phyloP scores from a whole-genome alignment of 208 protist genomes.

The Acanthamoeba sp. region DNA sequence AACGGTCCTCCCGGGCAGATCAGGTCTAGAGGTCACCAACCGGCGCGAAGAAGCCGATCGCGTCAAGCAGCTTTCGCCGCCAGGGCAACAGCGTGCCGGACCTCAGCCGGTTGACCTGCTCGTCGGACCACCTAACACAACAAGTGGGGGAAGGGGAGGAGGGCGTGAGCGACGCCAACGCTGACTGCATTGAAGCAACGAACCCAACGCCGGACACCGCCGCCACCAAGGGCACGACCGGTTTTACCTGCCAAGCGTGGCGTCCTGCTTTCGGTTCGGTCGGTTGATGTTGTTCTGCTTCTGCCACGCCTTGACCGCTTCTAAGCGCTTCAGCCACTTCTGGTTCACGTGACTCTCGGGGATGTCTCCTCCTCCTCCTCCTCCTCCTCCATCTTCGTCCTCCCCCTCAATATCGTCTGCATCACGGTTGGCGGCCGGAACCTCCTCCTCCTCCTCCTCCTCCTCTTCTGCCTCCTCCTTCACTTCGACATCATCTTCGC shows the following conservation, averaged over 20 bases:
- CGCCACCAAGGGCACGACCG: neutral
- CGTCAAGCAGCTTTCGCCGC: slow-evolving; percentile 9
- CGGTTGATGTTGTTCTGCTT: neutral
- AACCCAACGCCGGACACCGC: no score
- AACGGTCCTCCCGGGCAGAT: no score
- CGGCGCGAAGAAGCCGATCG: neutral
- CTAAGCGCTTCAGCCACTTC: neutral
- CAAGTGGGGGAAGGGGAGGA: no score
- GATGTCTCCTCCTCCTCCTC: neutral
- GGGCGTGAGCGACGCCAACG: no score
- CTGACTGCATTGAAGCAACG: no score
- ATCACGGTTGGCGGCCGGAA: no score
- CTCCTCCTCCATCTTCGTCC: neutral
- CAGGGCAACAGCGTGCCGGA: neutral
- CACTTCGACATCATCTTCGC: neutral
- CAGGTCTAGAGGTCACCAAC: neutral
- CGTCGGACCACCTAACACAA: slow-evolving; percentile 6
- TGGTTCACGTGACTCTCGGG: neutral
- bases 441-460: neutral
- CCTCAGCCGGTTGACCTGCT: neutral
- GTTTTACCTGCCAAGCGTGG: neutral
- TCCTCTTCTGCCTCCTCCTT: neutral
- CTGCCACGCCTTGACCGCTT: neutral
- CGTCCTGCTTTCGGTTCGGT: neutral
- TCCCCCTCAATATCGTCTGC: neutral